These are phyloP conservation scores for Nymphaea colorata DNA, from an alignment of 164 flowering plant genomes.

Conservation along the genomic window DNA sequence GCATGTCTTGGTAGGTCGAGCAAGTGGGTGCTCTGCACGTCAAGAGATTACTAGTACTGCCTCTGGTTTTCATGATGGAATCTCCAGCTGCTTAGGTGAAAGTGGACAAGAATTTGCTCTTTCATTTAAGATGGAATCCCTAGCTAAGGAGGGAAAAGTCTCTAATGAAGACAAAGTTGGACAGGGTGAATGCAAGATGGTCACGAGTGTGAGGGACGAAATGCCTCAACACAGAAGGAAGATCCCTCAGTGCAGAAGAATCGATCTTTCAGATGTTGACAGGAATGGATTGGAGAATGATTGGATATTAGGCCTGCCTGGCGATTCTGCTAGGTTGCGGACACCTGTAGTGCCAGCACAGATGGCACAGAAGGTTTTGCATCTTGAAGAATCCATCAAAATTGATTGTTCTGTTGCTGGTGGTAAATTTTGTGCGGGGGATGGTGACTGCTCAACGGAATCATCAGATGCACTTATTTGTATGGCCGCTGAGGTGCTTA, in stretches of 20 bases:
- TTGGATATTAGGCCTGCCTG: background rate
- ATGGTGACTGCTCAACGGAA: background rate
- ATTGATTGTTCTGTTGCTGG: too few relatives aligned
- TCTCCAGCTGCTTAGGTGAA: background rate
- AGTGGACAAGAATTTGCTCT: background rate
- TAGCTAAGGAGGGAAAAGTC: background rate
- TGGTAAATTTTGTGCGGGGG: background rate
- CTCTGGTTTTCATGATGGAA: background rate
- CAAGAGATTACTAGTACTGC: background rate
- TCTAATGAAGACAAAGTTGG: too few relatives aligned
- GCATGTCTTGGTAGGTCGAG: background rate
- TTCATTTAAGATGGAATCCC: background rate
- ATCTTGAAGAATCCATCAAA: background rate
- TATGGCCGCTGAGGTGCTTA: slow-evolving; percentile 23
- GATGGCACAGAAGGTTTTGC: background rate
- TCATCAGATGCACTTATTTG: slow-evolving; percentile 45
- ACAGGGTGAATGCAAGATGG: too few relatives aligned
- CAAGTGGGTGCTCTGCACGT: background rate
- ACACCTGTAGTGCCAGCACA: background rate
- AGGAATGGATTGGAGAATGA: background rate
- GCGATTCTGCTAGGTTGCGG: background rate
- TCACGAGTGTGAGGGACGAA: background rate
- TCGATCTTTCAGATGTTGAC: background rate
- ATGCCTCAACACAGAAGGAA: background rate
- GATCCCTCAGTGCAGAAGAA: too few relatives aligned